Percentiles rank a stretch among this genome's conserved stretches.
Conservation (phyloP, 2,329 filamentous ascomycete genomes). For the Colletotrichum caudatum region DNA sequence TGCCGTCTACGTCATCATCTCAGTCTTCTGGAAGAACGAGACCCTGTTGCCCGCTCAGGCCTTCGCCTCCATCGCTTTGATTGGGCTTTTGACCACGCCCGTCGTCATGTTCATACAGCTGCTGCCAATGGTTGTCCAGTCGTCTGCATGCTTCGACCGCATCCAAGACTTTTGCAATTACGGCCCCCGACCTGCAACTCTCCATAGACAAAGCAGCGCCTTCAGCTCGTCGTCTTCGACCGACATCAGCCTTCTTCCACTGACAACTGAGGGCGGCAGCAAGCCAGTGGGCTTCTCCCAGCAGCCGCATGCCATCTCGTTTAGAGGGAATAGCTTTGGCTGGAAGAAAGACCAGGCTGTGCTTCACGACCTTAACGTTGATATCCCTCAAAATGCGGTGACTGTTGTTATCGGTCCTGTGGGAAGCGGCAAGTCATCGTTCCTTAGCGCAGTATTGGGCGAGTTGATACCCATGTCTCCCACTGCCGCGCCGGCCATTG, state of each 20-base stretch:
- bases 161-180: constrained; percentile 45
- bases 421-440: constrained; percentile 35
- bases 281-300: no score
- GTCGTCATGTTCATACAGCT: constrained; percentile 44
- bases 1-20: constrained; percentile 45
- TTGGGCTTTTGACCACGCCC: constrained; percentile 43
- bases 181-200: no score
- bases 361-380: constrained; percentile 4
- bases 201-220: no score
- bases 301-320: background rate
- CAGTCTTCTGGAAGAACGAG: constrained; percentile 44
- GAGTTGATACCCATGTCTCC: constrained; percentile 5
- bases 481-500: no score
- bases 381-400: background rate
- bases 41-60: constrained; percentile 44
- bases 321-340: constrained; percentile 6
- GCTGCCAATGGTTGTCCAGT: constrained; percentile 43
- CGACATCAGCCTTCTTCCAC: no score
- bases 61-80: constrained; percentile 44
- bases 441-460: constrained; percentile 28
- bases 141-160: constrained; percentile 42
- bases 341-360: constrained; percentile 19
- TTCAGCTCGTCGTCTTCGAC: no score
- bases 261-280: no score
- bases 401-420: constrained; percentile 34